Percentiles rank a stretch among this genome's conserved stretches.
These are phyloP conservation scores for Eutrema salsugineum DNA, from an alignment of 441 rosid genomes.

Conservation along the genomic window DNA sequence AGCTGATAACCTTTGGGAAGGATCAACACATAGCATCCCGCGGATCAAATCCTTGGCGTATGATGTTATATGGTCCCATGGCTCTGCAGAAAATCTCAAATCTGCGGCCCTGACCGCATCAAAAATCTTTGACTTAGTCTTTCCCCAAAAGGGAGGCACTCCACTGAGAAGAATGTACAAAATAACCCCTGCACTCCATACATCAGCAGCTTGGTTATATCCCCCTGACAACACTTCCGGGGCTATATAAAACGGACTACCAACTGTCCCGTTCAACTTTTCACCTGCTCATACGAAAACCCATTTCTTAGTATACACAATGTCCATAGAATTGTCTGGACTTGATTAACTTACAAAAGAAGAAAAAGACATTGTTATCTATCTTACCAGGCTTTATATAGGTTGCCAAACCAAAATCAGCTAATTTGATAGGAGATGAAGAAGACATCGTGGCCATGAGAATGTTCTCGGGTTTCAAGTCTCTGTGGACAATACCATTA, in stretches of 20 bases:
- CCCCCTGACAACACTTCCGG: constrained; percentile 85
- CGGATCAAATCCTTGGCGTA: constrained; percentile 64
- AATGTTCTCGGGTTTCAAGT: constrained; percentile 81
- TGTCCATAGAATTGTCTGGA: background rate
- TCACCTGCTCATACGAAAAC: constrained; percentile 43
- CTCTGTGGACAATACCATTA: constrained; percentile 79
- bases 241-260: constrained; percentile 90
- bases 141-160: constrained; percentile 89
- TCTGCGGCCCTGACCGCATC: constrained; percentile 82
- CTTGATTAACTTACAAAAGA: background rate
- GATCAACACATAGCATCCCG: constrained; percentile 72
- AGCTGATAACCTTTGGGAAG: constrained; percentile 66
- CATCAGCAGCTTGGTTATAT: constrained; percentile 82
- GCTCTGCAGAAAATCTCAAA: constrained; percentile 62
- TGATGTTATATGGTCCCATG: constrained; percentile 62
- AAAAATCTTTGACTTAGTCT: constrained; percentile 77
- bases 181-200: constrained; percentile 95
- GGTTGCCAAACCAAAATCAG: constrained; percentile 96
- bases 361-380: background rate
- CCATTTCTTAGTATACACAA: constrained; percentile 10
- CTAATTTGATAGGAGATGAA: constrained; percentile 75
- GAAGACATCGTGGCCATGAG: constrained; percentile 66
- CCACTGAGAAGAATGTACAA: constrained; percentile 84
- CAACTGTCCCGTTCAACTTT: constrained; percentile 75
- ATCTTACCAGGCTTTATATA: constrained; percentile 62